Evolutionary conservation across 176 grass and related monocot species (phyloP).

Genomic region (Ensete glaucum): DNA sequence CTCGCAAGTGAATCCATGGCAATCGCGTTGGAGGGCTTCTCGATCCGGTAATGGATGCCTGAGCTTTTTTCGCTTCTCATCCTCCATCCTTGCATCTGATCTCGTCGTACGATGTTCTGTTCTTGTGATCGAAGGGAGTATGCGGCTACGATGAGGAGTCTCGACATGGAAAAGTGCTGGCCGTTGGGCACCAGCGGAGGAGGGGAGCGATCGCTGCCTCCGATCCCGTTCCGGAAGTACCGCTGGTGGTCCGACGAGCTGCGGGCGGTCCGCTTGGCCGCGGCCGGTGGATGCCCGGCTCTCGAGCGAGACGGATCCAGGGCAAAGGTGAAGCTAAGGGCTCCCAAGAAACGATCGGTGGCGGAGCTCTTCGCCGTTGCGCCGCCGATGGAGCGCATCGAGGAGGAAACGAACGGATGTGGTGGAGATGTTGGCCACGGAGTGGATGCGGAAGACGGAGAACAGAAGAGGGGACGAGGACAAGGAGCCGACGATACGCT

Average conservation of each 20-base stretch:
- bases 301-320: too few species aligned
- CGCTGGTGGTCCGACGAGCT: neutral
- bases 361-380: neutral
- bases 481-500: too few species aligned
- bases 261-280: neutral
- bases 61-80: neutral
- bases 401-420: neutral
- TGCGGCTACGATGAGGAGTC: neutral
- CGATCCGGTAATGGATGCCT: neutral
- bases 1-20: neutral
- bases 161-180: neutral
- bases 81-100: neutral
- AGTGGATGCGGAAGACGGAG: neutral
- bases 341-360: neutral
- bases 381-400: neutral
- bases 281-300: too few species aligned
- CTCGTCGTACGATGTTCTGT: neutral
- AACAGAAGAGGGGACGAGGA: neutral
- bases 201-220: neutral
- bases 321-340: neutral
- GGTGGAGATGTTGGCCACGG: neutral
- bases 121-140: slow-evolving; percentile 1
- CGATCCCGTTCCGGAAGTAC: neutral
- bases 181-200: neutral
- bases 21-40: neutral